Percentiles rank a stretch among this genome's conserved stretches.
Conservation (phyloP, 140 eudicot genomes). For the Stevia rebaudiana region DNA sequence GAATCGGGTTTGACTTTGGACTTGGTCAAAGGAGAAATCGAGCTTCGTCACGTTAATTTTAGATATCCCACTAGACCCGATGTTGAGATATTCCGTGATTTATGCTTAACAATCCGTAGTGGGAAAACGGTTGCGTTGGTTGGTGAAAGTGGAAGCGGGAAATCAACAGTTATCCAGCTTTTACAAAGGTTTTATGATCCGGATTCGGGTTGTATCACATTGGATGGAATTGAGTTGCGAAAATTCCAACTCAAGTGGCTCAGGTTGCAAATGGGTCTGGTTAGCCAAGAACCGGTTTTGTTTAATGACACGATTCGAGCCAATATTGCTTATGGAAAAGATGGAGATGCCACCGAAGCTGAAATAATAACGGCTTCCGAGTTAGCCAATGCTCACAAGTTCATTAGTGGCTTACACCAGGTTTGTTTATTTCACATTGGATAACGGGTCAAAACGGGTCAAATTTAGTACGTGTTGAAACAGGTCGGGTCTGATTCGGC, state of each 20-base stretch:
- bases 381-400: constrained; percentile 75
- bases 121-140: constrained; percentile 84
- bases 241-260: constrained; percentile 66
- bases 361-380: constrained; percentile 73
- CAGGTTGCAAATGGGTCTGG: constrained; percentile 76
- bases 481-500: not conserved
- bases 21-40: constrained; percentile 64
- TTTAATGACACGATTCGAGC: constrained; percentile 75
- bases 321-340: constrained; percentile 82
- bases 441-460: not conserved
- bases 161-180: constrained; percentile 64
- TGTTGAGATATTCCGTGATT: constrained; percentile 61
- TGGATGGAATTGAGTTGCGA: constrained; percentile 57
- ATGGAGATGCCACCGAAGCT: constrained; percentile 60
- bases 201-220: constrained; percentile 51
- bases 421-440: constrained; percentile 18
- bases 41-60: constrained; percentile 58
- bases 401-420: constrained; percentile 63
- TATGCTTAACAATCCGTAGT: constrained; percentile 57
- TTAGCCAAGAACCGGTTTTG: constrained; percentile 77
- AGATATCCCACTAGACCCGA: constrained; percentile 79
- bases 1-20: constrained; percentile 61
- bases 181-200: constrained; percentile 74
- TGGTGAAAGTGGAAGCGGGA: constrained; percentile 88
- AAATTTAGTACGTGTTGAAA: not conserved